These are phyloP conservation scores for Nicotiana paniculata DNA, from an alignment of 257 asterid species.

Conservation along the genomic window DNA sequence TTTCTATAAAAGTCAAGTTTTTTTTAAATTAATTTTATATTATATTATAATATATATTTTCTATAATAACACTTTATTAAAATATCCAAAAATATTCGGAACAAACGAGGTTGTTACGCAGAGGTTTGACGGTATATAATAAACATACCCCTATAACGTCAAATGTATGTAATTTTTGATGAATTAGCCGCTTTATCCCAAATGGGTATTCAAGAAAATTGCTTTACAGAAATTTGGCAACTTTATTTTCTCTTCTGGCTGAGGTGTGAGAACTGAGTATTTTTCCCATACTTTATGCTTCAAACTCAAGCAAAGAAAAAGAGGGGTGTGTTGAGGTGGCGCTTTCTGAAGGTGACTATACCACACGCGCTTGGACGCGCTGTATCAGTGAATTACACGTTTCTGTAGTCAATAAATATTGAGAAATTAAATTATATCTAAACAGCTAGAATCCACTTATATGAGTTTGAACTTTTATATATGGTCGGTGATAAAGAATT, in stretches of 20 bases:
- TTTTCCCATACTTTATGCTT: constrained; percentile 1
- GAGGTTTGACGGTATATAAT: too few relatives aligned
- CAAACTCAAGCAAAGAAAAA: background rate
- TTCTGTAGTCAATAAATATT: background rate
- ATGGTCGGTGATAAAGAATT: too few relatives aligned
- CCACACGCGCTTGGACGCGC: background rate
- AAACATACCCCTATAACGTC: background rate
- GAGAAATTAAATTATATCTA: background rate
- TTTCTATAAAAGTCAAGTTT: too few relatives aligned
- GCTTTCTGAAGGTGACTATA: background rate
- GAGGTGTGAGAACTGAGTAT: background rate
- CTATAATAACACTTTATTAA: too few relatives aligned
- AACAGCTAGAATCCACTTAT: background rate
- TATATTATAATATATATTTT: too few relatives aligned
- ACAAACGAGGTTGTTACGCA: too few relatives aligned
- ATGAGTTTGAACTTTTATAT: too few relatives aligned
- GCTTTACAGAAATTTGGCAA: background rate
- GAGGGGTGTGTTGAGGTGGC: constrained; percentile 8
- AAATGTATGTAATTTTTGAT: background rate
- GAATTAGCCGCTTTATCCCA: background rate
- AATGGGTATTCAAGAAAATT: background rate
- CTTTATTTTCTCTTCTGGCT: background rate
- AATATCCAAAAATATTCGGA: too few relatives aligned
- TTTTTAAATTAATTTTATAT: too few relatives aligned
- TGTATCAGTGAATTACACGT: background rate